These are phyloP conservation scores for Cladosporium sp. DNA, from an alignment of 2,329 filamentous ascomycete species.

Conservation along the genomic window DNA sequence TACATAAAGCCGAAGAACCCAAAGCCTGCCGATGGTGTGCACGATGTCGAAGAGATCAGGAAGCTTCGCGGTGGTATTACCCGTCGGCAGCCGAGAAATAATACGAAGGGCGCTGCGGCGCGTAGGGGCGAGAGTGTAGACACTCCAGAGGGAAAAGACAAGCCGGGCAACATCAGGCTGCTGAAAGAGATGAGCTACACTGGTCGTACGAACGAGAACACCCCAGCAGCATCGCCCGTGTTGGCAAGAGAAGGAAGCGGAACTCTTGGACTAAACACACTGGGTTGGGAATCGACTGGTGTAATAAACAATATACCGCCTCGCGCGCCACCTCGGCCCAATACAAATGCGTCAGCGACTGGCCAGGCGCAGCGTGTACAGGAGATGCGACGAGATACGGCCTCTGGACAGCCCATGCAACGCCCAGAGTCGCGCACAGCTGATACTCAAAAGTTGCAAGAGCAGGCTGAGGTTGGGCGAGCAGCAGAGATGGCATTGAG, in stretches of 20 bases:
- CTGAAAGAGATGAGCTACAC: constrained; percentile 16
- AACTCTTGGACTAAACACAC: constrained; percentile 50
- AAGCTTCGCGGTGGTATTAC: constrained; percentile 84
- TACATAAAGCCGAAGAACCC: constrained; percentile 95
- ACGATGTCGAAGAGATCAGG: constrained; percentile 85
- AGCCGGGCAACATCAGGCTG: constrained; percentile 4
- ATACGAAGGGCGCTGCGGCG: constrained; percentile 25
- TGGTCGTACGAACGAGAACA: constrained; percentile 26
- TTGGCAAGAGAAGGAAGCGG: constrained; percentile 21
- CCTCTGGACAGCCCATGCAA: constrained; percentile 26
- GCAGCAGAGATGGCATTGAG: constrained; percentile 82
- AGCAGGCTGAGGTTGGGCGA: constrained; percentile 74
- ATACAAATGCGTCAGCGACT: constrained; percentile 33
- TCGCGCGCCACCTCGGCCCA: constrained; percentile 27
- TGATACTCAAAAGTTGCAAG: constrained; percentile 41
- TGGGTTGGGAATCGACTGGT: constrained; percentile 74
- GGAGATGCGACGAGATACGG: constrained; percentile 32
- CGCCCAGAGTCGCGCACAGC: constrained; percentile 55
- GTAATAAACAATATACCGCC: constrained; percentile 72
- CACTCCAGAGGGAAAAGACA: background rate
- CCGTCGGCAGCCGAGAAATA: constrained; percentile 70
- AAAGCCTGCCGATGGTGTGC: constrained; percentile 79
- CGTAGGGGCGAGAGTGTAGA: constrained; percentile 18
- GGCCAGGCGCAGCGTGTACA: constrained; percentile 32
- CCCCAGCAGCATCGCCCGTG: constrained; percentile 19